phyloP scores from a whole-genome alignment of 2,329 filamentous ascomycete species.

The Colletotrichum kahawae region DNA sequence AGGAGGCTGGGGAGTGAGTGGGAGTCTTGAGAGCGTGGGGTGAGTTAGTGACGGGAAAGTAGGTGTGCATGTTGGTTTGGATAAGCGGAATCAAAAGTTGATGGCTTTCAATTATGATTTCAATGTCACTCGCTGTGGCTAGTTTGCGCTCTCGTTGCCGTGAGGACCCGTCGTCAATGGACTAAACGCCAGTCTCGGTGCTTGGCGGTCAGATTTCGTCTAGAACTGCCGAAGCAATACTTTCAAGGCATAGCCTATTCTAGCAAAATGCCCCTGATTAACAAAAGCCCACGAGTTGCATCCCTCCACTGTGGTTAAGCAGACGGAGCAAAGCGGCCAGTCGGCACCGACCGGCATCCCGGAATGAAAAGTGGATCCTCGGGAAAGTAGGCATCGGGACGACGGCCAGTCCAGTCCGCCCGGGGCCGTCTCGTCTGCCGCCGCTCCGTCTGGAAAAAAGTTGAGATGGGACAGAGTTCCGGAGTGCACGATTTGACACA shows the following conservation, averaged over 20 bases:
- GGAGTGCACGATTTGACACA: background rate
- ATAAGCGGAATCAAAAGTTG: too few relatives aligned
- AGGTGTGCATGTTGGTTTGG: too few relatives aligned
- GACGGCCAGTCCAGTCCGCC: background rate
- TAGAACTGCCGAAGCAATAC: background rate
- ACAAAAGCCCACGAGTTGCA: background rate
- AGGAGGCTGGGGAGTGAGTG: background rate
- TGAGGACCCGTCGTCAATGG: background rate
- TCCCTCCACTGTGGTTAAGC: background rate
- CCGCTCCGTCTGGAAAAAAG: background rate
- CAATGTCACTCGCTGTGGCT: background rate
- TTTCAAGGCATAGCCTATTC: background rate
- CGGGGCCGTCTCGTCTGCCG: background rate
- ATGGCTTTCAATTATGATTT: background rate
- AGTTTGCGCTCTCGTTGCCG: too few relatives aligned
- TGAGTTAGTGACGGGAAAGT: background rate
- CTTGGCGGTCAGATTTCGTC: background rate
- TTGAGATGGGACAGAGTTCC: background rate
- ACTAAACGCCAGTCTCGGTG: background rate
- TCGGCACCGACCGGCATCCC: background rate
- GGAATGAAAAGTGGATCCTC: background rate
- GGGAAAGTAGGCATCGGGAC: background rate
- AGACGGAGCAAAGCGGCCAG: background rate
- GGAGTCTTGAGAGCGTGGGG: background rate
- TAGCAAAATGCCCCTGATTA: background rate